Evolutionary conservation across 1,139 yeast genomes (phyloP).

Genomic region (Ogataea hybrid): DNA sequence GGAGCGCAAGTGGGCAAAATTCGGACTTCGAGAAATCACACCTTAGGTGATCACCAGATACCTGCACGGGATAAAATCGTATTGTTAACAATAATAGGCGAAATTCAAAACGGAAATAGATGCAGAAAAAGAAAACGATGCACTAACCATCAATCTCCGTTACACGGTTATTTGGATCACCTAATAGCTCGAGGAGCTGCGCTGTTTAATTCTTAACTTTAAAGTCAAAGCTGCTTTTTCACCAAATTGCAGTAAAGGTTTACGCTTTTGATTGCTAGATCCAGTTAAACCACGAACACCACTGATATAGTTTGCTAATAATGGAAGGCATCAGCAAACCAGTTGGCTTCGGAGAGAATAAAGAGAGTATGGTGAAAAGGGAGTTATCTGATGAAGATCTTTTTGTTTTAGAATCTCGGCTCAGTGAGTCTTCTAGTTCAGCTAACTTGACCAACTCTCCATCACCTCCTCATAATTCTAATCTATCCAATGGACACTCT

Average conservation of each 20-base stretch:
- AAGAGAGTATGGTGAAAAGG: background rate
- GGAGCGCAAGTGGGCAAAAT: background rate
- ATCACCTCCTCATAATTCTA: background rate
- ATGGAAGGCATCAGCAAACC: background rate
- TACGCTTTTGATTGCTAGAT: background rate
- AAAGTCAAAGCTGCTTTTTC: background rate
- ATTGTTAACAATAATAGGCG: constrained; percentile 7
- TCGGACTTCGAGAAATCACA: constrained; percentile 5
- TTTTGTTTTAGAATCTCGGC: background rate
- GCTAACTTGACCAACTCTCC: background rate
- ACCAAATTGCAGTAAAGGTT: background rate
- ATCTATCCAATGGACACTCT: background rate
- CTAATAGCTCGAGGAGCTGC: background rate
- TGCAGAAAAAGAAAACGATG: constrained; percentile 1
- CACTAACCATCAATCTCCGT: constrained; percentile 3
- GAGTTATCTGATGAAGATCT: constrained; percentile 1
- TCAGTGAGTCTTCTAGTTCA: background rate
- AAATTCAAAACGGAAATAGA: constrained; percentile 2
- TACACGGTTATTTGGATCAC: constrained; percentile 3
- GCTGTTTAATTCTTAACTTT: background rate
- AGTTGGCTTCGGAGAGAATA: background rate
- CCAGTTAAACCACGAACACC: background rate
- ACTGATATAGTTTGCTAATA: background rate
- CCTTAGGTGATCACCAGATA: background rate
- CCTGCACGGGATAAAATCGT: background rate